phyloP scores from a whole-genome alignment of 805 yeast genomes.

The Metschnikowia hibisci region DNA sequence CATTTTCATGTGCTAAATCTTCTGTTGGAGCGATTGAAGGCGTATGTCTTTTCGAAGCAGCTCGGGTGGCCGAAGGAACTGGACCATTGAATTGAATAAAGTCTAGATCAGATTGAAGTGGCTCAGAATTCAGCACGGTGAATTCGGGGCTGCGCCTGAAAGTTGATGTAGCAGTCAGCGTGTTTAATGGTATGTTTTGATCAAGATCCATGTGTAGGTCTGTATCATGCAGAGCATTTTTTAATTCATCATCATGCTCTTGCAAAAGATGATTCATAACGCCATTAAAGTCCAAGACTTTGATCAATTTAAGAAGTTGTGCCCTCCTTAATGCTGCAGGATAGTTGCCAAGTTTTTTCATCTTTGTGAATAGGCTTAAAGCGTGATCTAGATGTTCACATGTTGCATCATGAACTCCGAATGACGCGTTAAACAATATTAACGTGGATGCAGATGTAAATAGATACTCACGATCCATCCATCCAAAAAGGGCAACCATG shows the following conservation, averaged over 20 bases:
- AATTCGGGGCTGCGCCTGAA: slow-evolving; percentile 13
- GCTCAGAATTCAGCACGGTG: slow-evolving; percentile 15
- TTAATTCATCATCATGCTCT: slow-evolving; percentile 51
- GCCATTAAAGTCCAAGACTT: slow-evolving; percentile 65
- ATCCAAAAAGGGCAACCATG: slow-evolving; percentile 82
- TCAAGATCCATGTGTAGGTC: slow-evolving; percentile 13
- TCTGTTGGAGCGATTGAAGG: slow-evolving; percentile 19
- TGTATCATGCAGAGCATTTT: neutral
- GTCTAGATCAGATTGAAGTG: slow-evolving; percentile 22
- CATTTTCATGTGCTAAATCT: slow-evolving; percentile 18
- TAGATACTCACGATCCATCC: slow-evolving; percentile 81
- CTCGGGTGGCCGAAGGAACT: slow-evolving; percentile 18
- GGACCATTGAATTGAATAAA: slow-evolving; percentile 23
- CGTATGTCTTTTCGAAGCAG: slow-evolving; percentile 18
- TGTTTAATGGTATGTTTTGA: slow-evolving; percentile 3
- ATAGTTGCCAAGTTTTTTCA: slow-evolving; percentile 74
- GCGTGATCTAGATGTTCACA: slow-evolving; percentile 71
- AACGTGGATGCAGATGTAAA: slow-evolving; percentile 75
- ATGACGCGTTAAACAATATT: slow-evolving; percentile 70
- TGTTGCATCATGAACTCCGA: slow-evolving; percentile 78
- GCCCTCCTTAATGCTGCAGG: slow-evolving; percentile 76
- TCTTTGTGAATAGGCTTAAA: slow-evolving; percentile 60
- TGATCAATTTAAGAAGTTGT: slow-evolving; percentile 61
- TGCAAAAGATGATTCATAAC: slow-evolving; percentile 53
- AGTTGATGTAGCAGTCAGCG: slow-evolving; percentile 2